Percentiles rank a stretch among this genome's conserved stretches.
phyloP scores from a whole-genome alignment of 148 eudicot species.

The Chenopodium album region DNA sequence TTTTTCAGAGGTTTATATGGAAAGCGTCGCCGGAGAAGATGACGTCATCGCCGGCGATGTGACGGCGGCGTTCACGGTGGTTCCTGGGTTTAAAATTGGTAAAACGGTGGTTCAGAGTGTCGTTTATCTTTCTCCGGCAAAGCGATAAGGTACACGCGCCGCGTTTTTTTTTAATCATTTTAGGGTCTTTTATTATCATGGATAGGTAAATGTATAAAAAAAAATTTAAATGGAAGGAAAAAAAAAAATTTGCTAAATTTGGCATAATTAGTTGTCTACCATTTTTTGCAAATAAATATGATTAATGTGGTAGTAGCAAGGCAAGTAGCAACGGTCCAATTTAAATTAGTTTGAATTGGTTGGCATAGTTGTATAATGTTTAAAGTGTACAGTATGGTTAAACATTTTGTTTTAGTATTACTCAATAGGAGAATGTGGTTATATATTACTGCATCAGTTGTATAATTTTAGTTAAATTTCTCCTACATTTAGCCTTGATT shows the following conservation, averaged over 20 bases:
- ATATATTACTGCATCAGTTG: not conserved
- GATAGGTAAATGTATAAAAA: constrained; percentile 4
- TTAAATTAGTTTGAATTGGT: constrained; percentile 7
- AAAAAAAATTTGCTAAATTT: not conserved
- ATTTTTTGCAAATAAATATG: not conserved
- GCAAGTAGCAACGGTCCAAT: not conserved
- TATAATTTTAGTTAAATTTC: not conserved
- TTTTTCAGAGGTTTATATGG: constrained; percentile 89
- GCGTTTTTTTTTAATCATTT: not conserved
- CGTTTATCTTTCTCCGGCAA: constrained; percentile 52
- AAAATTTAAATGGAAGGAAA: not conserved
- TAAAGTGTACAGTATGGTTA: not conserved
- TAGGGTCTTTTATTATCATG: too few species aligned
- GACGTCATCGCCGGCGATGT: constrained; percentile 32
- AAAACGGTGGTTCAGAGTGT: constrained; percentile 75
- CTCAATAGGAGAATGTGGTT: not conserved
- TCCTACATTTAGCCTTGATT: not conserved
- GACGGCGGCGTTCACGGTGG: constrained; percentile 65
- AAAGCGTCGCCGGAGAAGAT: constrained; percentile 41
- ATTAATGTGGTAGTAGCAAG: not conserved
- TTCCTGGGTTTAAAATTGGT: constrained; percentile 89
- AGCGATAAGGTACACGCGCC: not conserved
- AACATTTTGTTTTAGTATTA: not conserved
- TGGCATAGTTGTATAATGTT: constrained; percentile 8
- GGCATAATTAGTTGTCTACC: not conserved